Evolutionary conservation across 768 basidiomycete genomes (phyloP), one percentile per base, ranked within the genome.

Genomic region (Termitomyces sp.): DNA sequence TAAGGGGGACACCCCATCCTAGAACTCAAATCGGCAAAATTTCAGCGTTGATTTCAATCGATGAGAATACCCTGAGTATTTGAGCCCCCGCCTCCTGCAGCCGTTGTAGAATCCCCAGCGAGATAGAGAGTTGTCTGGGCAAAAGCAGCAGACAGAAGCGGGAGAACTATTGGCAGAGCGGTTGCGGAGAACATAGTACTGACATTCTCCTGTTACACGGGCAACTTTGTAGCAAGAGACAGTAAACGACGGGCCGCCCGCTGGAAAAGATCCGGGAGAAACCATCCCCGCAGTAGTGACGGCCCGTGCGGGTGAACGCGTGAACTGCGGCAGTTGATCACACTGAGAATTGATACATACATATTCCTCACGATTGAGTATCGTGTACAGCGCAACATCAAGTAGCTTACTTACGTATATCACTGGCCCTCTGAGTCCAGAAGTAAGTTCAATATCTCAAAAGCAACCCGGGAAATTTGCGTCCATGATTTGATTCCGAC

Each of bases 1-100:
- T 69, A 14, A 79, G 63, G 56, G 74, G 74, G 56, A 76, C 72
- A 2, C 74, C 79, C 79, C 79, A 80, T 13, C 77, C 77, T 79
- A 10, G 1, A 49, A 47, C 16, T 6, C 18, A 29, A 20, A 27
- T 29, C 12, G 27, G 37, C 27, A 20, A 29, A 39, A 10, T 26
- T 26, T 37, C 24, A 37, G 16, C 8, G 12, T 18, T 26, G 6
- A 13, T 26, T 51, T 8, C 18, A n/a, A n/a, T 37, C 36, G 16
- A 18, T 26, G 32, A 46, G 16, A n/a, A 16, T 37, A 69, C 74
- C 72, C 47, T 74, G 71, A 10, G 73, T 70, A 12, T 73, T 73
- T 41, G 67, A 64, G n/a, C 76, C 72, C 34, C 73, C 72, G 46
- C 77, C 73, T 54, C 69, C 69, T 43, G 56, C 62, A 0, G 77